These are phyloP conservation scores for Claviceps humidiphila DNA, from an alignment of 2,329 filamentous ascomycete genomes.

Conservation along the genomic window DNA sequence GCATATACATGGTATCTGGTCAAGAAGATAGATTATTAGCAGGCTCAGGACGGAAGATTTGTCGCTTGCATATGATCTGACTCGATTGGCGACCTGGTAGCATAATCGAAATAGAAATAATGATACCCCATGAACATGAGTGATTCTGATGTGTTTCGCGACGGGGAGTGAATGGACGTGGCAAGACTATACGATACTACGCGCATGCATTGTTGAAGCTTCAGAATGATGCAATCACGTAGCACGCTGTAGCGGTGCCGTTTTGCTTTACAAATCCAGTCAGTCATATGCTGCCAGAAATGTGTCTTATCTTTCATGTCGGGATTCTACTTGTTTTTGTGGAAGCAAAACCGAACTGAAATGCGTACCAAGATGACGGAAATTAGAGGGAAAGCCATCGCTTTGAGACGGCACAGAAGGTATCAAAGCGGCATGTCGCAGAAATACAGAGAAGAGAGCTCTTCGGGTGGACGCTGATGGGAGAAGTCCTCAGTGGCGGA, in stretches of 20 bases:
- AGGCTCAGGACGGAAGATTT: background rate
- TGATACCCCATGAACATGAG: constrained; percentile 4
- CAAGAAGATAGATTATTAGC: background rate
- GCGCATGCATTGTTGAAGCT: background rate
- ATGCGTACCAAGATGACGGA: background rate
- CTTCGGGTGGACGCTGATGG: too few relatives aligned
- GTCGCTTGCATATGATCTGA: background rate
- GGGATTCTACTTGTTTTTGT: too few relatives aligned
- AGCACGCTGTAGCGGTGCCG: background rate
- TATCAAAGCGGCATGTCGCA: background rate
- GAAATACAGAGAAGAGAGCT: background rate
- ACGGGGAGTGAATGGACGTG: background rate
- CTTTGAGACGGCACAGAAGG: background rate
- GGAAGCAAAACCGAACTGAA: background rate
- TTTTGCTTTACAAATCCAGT: background rate
- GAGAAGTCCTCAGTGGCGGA: too few relatives aligned
- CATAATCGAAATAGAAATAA: background rate
- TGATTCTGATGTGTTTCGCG: background rate
- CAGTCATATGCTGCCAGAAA: background rate
- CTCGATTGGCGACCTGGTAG: background rate
- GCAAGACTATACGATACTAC: background rate
- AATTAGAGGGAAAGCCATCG: background rate
- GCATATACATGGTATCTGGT: background rate
- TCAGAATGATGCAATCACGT: background rate
- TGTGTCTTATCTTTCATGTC: too few relatives aligned